phyloP scores from a whole-genome alignment of 176 grass and related monocot genomes.

The Dactylis glomerata region DNA sequence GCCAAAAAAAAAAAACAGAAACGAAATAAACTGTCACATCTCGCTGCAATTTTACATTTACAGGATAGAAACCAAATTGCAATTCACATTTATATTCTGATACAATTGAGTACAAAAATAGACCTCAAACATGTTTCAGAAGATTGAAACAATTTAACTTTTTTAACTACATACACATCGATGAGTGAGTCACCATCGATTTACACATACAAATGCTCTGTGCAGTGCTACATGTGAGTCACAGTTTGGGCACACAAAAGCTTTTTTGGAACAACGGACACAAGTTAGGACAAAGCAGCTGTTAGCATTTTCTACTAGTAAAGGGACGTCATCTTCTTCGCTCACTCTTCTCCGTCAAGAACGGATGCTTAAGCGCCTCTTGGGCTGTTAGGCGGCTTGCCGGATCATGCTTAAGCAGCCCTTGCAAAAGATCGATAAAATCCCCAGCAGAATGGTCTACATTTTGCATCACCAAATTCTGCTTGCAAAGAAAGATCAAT shows the following conservation, averaged over 20 bases:
- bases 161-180: not conserved
- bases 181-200: not conserved
- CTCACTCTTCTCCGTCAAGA: slow-evolving; percentile 39
- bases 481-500: not conserved
- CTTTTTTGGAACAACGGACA: not conserved
- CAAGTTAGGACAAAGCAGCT: not conserved
- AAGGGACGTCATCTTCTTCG: slow-evolving; percentile 14
- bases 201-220: slow-evolving; percentile 3
- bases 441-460: slow-evolving; percentile 57
- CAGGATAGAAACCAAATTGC: not conserved
- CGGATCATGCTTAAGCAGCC: slow-evolving; percentile 73
- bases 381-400: slow-evolving; percentile 46
- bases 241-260: not conserved
- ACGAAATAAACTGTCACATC: not conserved
- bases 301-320: not conserved
- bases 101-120: not conserved
- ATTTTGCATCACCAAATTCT: slow-evolving; percentile 79
- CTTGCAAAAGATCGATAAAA: slow-evolving; percentile 71
- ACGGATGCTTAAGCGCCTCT: slow-evolving; percentile 69
- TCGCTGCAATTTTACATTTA: not conserved
- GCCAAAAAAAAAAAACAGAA: not conserved
- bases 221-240: not conserved
- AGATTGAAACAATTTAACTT: not conserved
- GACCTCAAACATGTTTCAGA: not conserved
- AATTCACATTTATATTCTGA: not conserved